Evolutionary conservation across 495 filamentous ascomycete species (phyloP), one percentile per base, ranked within the genome.

Genomic region (Podospora tetraspora): DNA sequence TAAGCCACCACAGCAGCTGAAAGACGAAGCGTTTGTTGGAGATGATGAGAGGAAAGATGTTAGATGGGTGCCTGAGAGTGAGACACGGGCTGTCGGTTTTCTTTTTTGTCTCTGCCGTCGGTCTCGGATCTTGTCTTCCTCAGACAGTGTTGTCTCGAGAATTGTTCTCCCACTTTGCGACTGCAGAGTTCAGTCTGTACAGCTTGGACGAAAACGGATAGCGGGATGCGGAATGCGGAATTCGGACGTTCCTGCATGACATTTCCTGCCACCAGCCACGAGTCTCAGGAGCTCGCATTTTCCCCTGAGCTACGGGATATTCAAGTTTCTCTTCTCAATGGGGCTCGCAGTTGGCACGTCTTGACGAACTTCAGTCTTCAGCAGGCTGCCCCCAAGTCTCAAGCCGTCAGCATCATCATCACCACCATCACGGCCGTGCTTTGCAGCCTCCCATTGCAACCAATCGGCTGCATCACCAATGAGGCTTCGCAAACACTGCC

Each of bases 401-500:
- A 60, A 16, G 59, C 59, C 9, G 59, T 60, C 22, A 24, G 8
- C 59, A 29, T 8, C 59, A 27, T 9, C 23, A 60, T 22, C 13
- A 24, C 6, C 3, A 24, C 13, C 22, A 29, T 24, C 59, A 27
- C 37, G 61, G n/a, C 67, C 56, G 67, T 68, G 67, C 67, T 21
- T 1, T 64, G 61, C 67, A 68, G 58, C 19, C 19, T 16, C 6
- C 52, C 60, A 29, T 13, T 43, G 57, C 63, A 63, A 37, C 34
- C 66, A 52, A 52, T 68, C 69, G 69, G 66, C 69, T 68, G 37
- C 22, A 29, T 37, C 58, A 22, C 70, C 70, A 72, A 70, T 72
- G 57, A 66, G n/a, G 16, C 25, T 13, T 21, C 22, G 1, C 43
- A 23, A 4, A 12, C 10, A 30, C 21, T 56, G 30, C 9, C 62